Base-by-base conservation (phyloP, 2,329 filamentous ascomycete genomes). In the Penicillium sp. region DNA sequence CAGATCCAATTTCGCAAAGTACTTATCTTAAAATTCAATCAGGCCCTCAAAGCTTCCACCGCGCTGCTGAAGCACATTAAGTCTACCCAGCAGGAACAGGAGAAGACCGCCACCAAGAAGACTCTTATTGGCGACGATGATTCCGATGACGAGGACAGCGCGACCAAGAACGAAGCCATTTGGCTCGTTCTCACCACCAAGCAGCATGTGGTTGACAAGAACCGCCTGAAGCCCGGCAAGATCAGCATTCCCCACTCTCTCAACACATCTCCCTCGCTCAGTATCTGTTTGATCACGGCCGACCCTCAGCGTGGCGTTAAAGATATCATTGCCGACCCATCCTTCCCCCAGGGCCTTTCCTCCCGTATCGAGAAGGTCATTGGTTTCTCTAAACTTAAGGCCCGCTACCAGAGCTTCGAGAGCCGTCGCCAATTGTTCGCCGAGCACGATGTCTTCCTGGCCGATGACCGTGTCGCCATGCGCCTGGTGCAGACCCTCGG, bases 391-490 rank as follows among this genome's bases (percentile, higher is more conserved):
- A 96, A 97, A 77, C 82, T 99, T 67, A 93, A 93, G 79, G 83
- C 88, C 67, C 93, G 94, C 79, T 97, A 89, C 83, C 88, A 89
- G 80, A 86, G 89, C 60, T 99, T 91, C 77, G 94, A 99, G 79
- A 86, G 86, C 53, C 87, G 90, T 76, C 84, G 94, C 63, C 91
- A 94, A 75, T 84, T 99, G 36, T 84, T 89, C 61, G 81, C 86
- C 44, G 91, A 96, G 75, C 91, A 97, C 76, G 94, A 97, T 73
- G 80, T 97, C 56, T 97, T 99, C 79, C 83, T 99, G 57, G 93
- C 90, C 52, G 94, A 99, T 74, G 90, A 96, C 71, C 84, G 94
- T 49, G 89, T 99, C 55, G 79, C 87, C 61, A 84, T 83, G 58
- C 80, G 83, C 59, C 82, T 97, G 59, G 91, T 93, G 56, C 84